Base-by-base conservation (phyloP, 1,284 basidiomycete genomes). In the Wolfiporia cocos region DNA sequence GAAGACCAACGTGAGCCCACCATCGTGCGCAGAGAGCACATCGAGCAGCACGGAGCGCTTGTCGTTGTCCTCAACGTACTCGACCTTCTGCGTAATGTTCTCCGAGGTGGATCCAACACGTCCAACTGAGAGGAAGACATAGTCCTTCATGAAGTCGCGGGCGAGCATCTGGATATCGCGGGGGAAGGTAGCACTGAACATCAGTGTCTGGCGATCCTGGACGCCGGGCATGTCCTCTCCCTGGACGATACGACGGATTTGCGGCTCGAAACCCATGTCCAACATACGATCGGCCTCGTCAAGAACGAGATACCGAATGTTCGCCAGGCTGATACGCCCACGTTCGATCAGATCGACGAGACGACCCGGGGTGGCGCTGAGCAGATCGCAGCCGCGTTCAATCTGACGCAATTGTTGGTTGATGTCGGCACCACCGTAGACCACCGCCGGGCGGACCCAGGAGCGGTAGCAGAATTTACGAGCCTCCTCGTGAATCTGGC, bases 201-300 rank as follows among this genome's bases (percentile, higher is more conserved):
- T 99, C 70, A 99, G 88, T 6, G 96, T 99, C 66, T 99, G 96
- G 49, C 96, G 90, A 22, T 94, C 84, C 42, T 81, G 72, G 19
- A 90, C 84, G 42, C 83, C 89, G 21, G 96, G 93, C 95, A 99
- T 99, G 66, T 99, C 96, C 61, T 95, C 93, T 51, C 90, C 90
- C 65, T 98, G 91, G 23, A 99, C 96, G 62, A 99, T 99, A 39
- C 93, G 80, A 51, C 95, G 83, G 60, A 99, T 99, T 70, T 99
- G 95, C 48, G 96, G 96, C 70, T 99, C 95, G 77, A 99, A 99
- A 88, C 95, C 95, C 95, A 99, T 99, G 74, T 99, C 95, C 57
- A 99, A 80, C 95, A 99, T 99, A 61, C 95, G 90, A 73, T 99
- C 96, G 49, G 95, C 96, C 72, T 99, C 96, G 60, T 99, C 96